Percentiles rank a stretch among this genome's conserved stretches.
These are phyloP conservation scores for Russula sp. DNA, from an alignment of 768 basidiomycete genomes.

Conservation along the genomic window DNA sequence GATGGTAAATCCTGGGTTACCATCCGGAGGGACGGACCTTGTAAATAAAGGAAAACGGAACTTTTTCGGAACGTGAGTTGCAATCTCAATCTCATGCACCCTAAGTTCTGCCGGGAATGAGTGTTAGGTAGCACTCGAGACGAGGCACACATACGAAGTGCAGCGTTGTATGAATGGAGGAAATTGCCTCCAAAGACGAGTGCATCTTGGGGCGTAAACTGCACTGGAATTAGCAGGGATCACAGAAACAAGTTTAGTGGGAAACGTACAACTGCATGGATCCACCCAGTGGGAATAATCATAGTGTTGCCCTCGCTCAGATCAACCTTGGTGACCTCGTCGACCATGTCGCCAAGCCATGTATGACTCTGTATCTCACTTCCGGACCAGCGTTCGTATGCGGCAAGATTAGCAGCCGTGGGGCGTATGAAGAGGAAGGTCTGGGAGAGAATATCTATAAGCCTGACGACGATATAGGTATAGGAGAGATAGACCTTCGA, in stretches of 20 bases:
- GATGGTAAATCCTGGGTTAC: background rate
- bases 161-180: constrained; percentile 86
- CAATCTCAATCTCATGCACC: constrained; percentile 87
- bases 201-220: constrained; percentile 91
- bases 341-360: constrained; percentile 92
- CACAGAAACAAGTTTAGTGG: background rate
- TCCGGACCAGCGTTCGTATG: constrained; percentile 93
- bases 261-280: constrained; percentile 86
- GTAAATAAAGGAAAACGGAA: constrained; percentile 35
- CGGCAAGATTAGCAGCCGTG: constrained; percentile 77
- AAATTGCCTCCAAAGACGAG: constrained; percentile 98
- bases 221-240: constrained; percentile 4
- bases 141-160: constrained; percentile 59
- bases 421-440: constrained; percentile 95
- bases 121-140: constrained; percentile 4
- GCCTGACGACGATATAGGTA: background rate
- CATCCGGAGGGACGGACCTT: constrained; percentile 29
- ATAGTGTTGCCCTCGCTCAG: constrained; percentile 78
- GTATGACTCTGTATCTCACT: constrained; percentile 81
- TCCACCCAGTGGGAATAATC: constrained; percentile 97
- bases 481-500: constrained; percentile 61
- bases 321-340: constrained; percentile 85
- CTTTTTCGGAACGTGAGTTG: constrained; percentile 83
- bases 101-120: constrained; percentile 60
- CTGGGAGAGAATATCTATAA: constrained; percentile 40